Evolutionary conservation across 768 basidiomycete species (phyloP).

Genomic region (Rhizopogon salebrosus): DNA sequence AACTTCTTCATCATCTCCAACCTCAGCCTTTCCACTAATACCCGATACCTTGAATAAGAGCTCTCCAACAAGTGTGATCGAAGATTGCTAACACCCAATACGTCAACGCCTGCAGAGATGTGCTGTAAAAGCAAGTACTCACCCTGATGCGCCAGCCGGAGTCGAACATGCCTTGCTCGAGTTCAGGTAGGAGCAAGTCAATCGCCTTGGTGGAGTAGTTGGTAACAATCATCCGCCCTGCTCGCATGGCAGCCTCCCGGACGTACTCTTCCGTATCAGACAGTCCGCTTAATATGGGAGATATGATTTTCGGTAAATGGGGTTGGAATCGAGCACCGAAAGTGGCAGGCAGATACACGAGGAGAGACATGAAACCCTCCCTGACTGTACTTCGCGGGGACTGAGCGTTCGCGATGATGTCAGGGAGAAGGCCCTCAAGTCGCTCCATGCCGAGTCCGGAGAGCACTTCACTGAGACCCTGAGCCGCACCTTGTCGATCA

Average conservation of each 20-base stretch:
- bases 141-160: slow-evolving; percentile 92
- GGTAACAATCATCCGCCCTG: slow-evolving; percentile 96
- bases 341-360: slow-evolving; percentile 92
- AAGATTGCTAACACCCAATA: slow-evolving; percentile 65
- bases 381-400: slow-evolving; percentile 87
- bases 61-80: slow-evolving; percentile 93
- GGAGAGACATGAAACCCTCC: slow-evolving; percentile 97
- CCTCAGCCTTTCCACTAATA: slow-evolving; percentile 80
- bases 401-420: slow-evolving; percentile 87
- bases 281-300: slow-evolving; percentile 86
- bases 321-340: slow-evolving; percentile 97
- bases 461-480: slow-evolving; percentile 92
- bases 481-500: slow-evolving; percentile 96
- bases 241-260: slow-evolving; percentile 94
- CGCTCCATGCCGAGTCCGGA: slow-evolving; percentile 97
- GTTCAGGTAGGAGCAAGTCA: slow-evolving; percentile 88
- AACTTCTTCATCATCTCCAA: slow-evolving; percentile 66
- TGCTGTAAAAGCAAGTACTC: slow-evolving; percentile 20
- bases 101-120: not conserved
- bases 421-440: slow-evolving; percentile 88
- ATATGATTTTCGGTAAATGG: slow-evolving; percentile 89
- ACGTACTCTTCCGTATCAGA: slow-evolving; percentile 94
- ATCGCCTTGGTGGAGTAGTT: slow-evolving; percentile 92
- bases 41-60: slow-evolving; percentile 95
- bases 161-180: slow-evolving; percentile 95